Evolutionary conservation across 306 rosid genomes (phyloP).

Genomic region (Pterocarpus santalinus): DNA sequence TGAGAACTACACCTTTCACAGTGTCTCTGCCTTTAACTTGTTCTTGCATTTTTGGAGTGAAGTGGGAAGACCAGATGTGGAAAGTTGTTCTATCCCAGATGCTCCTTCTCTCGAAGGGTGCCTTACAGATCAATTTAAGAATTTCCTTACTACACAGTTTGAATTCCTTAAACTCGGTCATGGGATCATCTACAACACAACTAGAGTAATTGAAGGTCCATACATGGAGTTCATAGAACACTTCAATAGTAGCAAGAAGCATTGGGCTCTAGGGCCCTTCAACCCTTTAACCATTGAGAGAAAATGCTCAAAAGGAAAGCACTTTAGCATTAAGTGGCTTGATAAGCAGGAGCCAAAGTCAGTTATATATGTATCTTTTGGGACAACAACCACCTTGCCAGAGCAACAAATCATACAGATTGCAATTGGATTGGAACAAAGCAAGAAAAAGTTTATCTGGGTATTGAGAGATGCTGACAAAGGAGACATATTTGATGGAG

Average conservation of each 20-base stretch:
- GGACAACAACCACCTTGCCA: constrained; percentile 60
- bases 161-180: constrained; percentile 19
- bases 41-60: constrained; percentile 33
- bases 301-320: constrained; percentile 39
- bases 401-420: constrained; percentile 55
- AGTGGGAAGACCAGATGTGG: constrained; percentile 2
- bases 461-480: constrained; percentile 56
- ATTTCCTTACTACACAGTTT: constrained; percentile 22
- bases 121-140: constrained; percentile 40
- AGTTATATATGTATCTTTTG: constrained; percentile 72
- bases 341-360: constrained; percentile 52
- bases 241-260: constrained; percentile 31
- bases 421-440: constrained; percentile 66
- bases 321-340: constrained; percentile 43
- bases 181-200: constrained; percentile 60
- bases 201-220: constrained; percentile 53
- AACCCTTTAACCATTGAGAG: constrained; percentile 51
- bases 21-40: constrained; percentile 54
- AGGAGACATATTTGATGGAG: constrained; percentile 53
- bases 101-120: constrained; percentile 63
- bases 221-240: constrained; percentile 51
- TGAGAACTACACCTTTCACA: constrained; percentile 62
- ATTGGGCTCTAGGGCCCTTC: constrained; percentile 73
- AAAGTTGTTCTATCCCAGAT: neutral
- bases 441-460: constrained; percentile 67